Percentiles rank a stretch among this genome's conserved stretches.
These are phyloP conservation scores for Sicyos baderoa DNA, from an alignment of 306 rosid species.

Conservation along the genomic window DNA sequence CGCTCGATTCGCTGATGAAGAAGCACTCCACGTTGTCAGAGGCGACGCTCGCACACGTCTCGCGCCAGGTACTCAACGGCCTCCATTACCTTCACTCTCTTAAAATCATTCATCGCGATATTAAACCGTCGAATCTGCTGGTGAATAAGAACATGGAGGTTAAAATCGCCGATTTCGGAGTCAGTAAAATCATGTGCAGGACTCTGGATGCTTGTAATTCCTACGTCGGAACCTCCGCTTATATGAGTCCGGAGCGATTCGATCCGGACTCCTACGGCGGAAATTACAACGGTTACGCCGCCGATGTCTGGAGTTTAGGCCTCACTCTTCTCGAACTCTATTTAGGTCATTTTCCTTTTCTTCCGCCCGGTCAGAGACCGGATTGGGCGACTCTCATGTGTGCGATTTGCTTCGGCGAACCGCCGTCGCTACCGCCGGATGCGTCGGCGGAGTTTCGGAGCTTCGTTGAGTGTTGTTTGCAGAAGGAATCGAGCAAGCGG, in stretches of 20 bases:
- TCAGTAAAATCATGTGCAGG: slow-evolving; percentile 64
- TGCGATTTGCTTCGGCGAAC: slow-evolving; percentile 76
- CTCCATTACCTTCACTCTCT: slow-evolving; percentile 64
- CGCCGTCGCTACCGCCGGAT: slow-evolving; percentile 51
- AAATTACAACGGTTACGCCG: slow-evolving; percentile 65
- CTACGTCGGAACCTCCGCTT: slow-evolving; percentile 89
- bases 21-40: slow-evolving; percentile 52
- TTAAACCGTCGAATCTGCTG: slow-evolving; percentile 68
- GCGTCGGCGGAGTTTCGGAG: slow-evolving; percentile 50
- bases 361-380: slow-evolving; percentile 78
- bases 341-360: slow-evolving; percentile 79
- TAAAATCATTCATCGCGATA: slow-evolving; percentile 76
- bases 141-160: slow-evolving; percentile 48
- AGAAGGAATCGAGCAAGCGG: slow-evolving; percentile 67
- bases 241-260: slow-evolving; percentile 95
- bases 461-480: slow-evolving; percentile 64
- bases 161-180: slow-evolving; percentile 87
- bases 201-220: slow-evolving; percentile 69
- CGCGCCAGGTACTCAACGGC: slow-evolving; percentile 62
- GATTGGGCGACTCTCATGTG: slow-evolving; percentile 90
- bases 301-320: slow-evolving; percentile 89
- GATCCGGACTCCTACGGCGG: slow-evolving; percentile 81
- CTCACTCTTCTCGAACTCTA: slow-evolving; percentile 72
- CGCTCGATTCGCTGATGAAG: slow-evolving; percentile 40
- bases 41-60: slow-evolving; percentile 36